Evolutionary conservation across 2,329 filamentous ascomycete species (phyloP), one percentile per base, ranked within the genome.

Genomic region (Rugonectria rugulosa): DNA sequence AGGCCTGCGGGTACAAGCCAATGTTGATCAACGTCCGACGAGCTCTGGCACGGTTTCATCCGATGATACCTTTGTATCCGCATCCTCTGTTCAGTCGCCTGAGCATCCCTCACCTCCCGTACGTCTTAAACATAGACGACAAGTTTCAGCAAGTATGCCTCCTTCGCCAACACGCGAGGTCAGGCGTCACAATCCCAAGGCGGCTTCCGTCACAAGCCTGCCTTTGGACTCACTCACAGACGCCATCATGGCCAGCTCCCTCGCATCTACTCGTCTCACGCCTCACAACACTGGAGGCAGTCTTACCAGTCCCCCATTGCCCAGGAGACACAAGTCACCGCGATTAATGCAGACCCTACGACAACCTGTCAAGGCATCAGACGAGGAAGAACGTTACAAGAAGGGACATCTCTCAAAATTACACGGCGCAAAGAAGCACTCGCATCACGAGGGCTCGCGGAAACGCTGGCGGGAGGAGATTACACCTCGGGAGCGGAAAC

Each of bases 401-500:
- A 81, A 83, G 64, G 68, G 69, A 11, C 67, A 72, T 3, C 72
- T 79, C 14, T 80, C 81, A 46, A 85, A 84, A 63, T 77, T 84
- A 3, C 78, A 84, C 8, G 70, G 70, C 9, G 74, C 73, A 36
- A 87, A 89, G 56, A 87, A 89, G 56, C 90, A 93, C 70, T 83
- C 87, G 1, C 90, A 95, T 66, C 86, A 91, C 64, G 90, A 94
- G 69, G 90, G 88, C 0, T 82, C 88, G 4, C 83, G 90, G 15
- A 88, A 86, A 66, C 84, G 89, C 6, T 95, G 91, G 91, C 83
- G 89, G 36, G 90, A 93, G 62, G 81, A 86, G 57, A 84, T 95
- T 36, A 90, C 88, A 0, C 81, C 85, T 42, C 79, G 85, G 5
- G 90, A 95, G 68, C 79, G 89, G n/a, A 90, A 89, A 67, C 82